Conservation (phyloP, 768 basidiomycete genomes). For the Clathrus columnatus region DNA sequence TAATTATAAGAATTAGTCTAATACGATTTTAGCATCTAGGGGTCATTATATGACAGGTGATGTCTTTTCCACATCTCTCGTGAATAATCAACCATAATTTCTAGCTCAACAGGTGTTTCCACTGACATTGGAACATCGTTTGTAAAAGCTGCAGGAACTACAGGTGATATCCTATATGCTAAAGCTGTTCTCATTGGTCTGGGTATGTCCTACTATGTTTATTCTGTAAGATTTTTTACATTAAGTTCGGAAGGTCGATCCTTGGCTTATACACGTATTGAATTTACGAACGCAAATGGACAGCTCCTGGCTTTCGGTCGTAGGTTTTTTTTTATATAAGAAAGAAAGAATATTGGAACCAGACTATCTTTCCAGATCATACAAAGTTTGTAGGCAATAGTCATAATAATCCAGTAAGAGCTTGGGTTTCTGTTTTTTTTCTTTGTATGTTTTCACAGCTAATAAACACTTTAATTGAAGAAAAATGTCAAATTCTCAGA, state of each 20-base stretch:
- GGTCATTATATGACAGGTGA: conserved; percentile 73
- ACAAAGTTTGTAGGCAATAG: conserved; percentile 82
- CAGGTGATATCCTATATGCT: conserved; percentile 57
- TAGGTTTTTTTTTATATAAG: conserved; percentile 27
- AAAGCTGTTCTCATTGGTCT: conserved; percentile 62
- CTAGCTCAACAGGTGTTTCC: conserved; percentile 44
- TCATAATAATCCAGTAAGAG: conserved; percentile 31
- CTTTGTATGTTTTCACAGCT: not conserved
- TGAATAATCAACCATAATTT: not conserved
- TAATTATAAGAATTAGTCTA: not conserved
- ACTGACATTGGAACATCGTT: conserved; percentile 75
- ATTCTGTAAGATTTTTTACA: not conserved
- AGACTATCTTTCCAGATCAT: conserved; percentile 42
- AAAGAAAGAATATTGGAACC: not conserved
- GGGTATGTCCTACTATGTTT: conserved; percentile 31
- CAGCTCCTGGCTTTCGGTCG: conserved; percentile 76
- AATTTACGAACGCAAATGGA: conserved; percentile 58
- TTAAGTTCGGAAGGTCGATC: conserved; percentile 47
- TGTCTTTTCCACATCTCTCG: not conserved
- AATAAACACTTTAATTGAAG: conserved; percentile 32
- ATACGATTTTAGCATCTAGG: conserved; percentile 40
- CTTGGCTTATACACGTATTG: conserved; percentile 72
- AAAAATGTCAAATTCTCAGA: conserved; percentile 71
- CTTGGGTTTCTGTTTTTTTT: conserved; percentile 23
- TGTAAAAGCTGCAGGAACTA: conserved; percentile 63